Conservation (phyloP, 2,329 filamentous ascomycete genomes). For the Lojkania enalia region DNA sequence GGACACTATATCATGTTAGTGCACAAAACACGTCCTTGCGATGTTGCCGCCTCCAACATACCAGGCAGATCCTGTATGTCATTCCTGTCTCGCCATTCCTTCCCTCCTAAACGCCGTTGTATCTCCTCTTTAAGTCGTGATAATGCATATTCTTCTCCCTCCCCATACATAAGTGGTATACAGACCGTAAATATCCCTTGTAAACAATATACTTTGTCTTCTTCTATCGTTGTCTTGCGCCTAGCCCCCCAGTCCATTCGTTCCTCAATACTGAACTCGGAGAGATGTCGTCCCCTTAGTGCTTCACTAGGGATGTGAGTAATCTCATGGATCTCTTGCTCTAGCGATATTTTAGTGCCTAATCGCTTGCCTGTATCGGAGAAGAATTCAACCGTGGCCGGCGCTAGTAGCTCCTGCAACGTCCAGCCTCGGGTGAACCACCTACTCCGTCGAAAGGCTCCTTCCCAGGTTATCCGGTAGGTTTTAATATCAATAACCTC, state of each 20-base stretch:
- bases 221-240: constrained; percentile 16
- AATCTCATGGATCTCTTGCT: constrained; percentile 8
- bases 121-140: constrained; percentile 6
- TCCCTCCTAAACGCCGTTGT: not conserved
- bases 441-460: constrained; percentile 3
- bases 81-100: not conserved
- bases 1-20: not conserved
- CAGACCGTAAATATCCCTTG: constrained; percentile 15
- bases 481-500: not conserved
- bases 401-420: constrained; percentile 7
- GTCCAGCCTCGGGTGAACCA: constrained; percentile 8
- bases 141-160: constrained; percentile 6
- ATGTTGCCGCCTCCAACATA: not conserved
- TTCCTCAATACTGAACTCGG: constrained; percentile 8
- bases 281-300: constrained; percentile 2
- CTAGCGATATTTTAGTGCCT: constrained; percentile 10
- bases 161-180: constrained; percentile 12
- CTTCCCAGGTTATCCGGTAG: no score
- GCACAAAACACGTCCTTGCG: no score
- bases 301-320: constrained; percentile 6
- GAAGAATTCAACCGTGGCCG: constrained; percentile 5
- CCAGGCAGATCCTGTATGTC: not conserved
- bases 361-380: constrained; percentile 7
- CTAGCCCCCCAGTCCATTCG: constrained; percentile 18
- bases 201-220: constrained; percentile 9